Base-by-base conservation (phyloP, 2,329 filamentous ascomycete species). In the Exophiala calicioides region DNA sequence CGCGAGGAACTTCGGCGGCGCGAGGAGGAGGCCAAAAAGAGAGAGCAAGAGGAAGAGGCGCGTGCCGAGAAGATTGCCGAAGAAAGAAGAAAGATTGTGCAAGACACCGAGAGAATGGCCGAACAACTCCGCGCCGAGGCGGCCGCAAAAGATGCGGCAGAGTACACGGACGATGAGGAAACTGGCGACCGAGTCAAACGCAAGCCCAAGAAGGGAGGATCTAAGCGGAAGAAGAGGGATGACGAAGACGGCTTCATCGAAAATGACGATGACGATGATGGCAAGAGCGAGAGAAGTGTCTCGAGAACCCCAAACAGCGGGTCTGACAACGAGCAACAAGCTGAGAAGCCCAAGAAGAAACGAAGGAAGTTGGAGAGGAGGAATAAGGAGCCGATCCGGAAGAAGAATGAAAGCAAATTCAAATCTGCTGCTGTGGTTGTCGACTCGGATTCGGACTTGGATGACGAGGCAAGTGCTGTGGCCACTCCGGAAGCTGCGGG, bases 381-480 rank as follows among this genome's bases (percentile, higher is more conserved):
- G 61, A 57, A 65, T 57, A 54, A 35, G 32, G 47, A 47, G 27
- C 34, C 47, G 9, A 7, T 46, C 9, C 36, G 62, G 57, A 59
- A 62, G 52, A 68, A 65, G 39, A 60, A 56, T 56, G 68, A 67
- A n/a, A n/a, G n/a, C 65, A 94, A 95, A 68, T 95, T 81, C 76
- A 95, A 95, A 77, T 90, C 86, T 39, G 83, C 80, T 1, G 90
- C 95, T 68, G 81, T 90, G 53, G 82, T 95, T 20, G 85, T 88
- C 33, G 86, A 91, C 53, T 88, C 84, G 51, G 84, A 87, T 55
- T 80, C 79, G 12, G 79, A 79, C 9, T 29, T 52, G 44, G 76
- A 75, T 3, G 72, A 66, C 19, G 67, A 68, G 31, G 38, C 46
- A 1, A 49, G 47, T 15, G 54, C 47, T 24, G 56, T 44, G 19